Percentiles rank a stretch among this genome's conserved stretches.
Evolutionary conservation across 192 early-diverging fungal genomes (phyloP).

Genomic region (Coemansia sp.): DNA sequence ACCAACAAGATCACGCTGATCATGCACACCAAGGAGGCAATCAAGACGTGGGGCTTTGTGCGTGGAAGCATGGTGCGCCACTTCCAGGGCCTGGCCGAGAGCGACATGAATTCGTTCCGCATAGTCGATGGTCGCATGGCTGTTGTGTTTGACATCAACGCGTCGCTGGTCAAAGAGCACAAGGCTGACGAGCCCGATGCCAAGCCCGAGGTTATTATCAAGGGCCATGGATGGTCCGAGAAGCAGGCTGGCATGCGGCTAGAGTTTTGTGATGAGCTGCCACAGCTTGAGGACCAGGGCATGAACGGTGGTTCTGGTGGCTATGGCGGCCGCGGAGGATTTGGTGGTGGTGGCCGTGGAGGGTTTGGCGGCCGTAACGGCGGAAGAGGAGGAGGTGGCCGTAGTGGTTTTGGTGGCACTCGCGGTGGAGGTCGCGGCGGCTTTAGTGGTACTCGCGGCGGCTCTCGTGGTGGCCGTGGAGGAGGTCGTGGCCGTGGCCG

Average conservation of each 20-base stretch:
- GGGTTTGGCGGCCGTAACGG: conserved; percentile 48
- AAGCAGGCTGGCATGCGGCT: conserved; percentile 61
- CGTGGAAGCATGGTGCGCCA: conserved; percentile 70
- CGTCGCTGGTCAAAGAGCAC: conserved; percentile 68
- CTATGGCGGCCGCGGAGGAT: conserved; percentile 50
- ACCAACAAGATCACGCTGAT: conserved; percentile 80
- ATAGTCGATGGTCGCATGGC: conserved; percentile 79
- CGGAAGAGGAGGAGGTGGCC: conserved; percentile 54
- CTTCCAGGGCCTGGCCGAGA: conserved; percentile 70
- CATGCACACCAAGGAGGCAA: conserved; percentile 58
- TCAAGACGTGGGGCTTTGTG: conserved; percentile 83
- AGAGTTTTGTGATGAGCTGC: conserved; percentile 71
- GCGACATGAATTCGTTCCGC: conserved; percentile 77
- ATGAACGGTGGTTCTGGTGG: conserved; percentile 52
- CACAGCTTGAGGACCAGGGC: conserved; percentile 66
- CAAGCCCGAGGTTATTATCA: conserved; percentile 53
- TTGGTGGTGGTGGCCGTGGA: conserved; percentile 34
- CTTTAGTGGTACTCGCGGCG: conserved; percentile 14
- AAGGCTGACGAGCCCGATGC: conserved; percentile 35
- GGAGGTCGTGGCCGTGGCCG: background rate
- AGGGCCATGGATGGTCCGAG: conserved; percentile 71
- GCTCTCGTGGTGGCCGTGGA: conserved; percentile 4
- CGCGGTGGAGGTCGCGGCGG: conserved; percentile 46
- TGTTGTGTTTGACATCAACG: conserved; percentile 83
- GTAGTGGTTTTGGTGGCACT: conserved; percentile 50